Evolutionary conservation across 2,329 filamentous ascomycete genomes (phyloP).

Genomic region (Sclerotinia borealis): DNA sequence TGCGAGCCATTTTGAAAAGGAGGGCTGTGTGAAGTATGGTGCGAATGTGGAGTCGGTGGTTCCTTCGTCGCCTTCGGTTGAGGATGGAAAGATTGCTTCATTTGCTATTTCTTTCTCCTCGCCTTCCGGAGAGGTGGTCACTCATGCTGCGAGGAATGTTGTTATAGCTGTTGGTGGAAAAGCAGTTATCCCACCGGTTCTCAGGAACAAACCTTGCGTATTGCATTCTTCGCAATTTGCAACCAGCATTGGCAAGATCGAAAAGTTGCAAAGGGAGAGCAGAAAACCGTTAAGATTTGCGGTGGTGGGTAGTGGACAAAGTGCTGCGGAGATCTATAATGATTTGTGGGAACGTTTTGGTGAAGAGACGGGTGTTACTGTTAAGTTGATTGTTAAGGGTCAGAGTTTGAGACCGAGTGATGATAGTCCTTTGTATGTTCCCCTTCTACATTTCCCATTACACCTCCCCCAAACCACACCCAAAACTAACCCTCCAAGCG

Average conservation of each 20-base stretch:
- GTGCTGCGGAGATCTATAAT: slow-evolving; percentile 91
- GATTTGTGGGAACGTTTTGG: slow-evolving; percentile 79
- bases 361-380: slow-evolving; percentile 61
- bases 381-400: slow-evolving; percentile 72
- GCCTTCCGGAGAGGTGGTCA: slow-evolving; percentile 36
- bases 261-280: slow-evolving; percentile 32
- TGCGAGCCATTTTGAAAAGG: slow-evolving; percentile 62
- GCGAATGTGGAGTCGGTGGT: slow-evolving; percentile 63
- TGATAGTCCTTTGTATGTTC: slow-evolving; percentile 84
- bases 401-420: slow-evolving; percentile 85
- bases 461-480: background rate
- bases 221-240: slow-evolving; percentile 88
- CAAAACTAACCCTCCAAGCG: slow-evolving; percentile 44
- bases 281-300: slow-evolving; percentile 48
- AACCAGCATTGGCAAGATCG: slow-evolving; percentile 51
- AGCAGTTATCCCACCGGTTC: slow-evolving; percentile 66
- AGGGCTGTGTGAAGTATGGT: slow-evolving; percentile 58
- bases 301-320: slow-evolving; percentile 85
- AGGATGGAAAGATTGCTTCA: slow-evolving; percentile 27
- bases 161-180: slow-evolving; percentile 61
- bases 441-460: background rate
- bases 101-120: slow-evolving; percentile 30
- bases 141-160: slow-evolving; percentile 42
- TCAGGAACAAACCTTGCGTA: slow-evolving; percentile 63
- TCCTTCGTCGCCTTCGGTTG: slow-evolving; percentile 13